phyloP scores from a whole-genome alignment of 1,139 yeast genomes.

The Candida glucosophila region DNA sequence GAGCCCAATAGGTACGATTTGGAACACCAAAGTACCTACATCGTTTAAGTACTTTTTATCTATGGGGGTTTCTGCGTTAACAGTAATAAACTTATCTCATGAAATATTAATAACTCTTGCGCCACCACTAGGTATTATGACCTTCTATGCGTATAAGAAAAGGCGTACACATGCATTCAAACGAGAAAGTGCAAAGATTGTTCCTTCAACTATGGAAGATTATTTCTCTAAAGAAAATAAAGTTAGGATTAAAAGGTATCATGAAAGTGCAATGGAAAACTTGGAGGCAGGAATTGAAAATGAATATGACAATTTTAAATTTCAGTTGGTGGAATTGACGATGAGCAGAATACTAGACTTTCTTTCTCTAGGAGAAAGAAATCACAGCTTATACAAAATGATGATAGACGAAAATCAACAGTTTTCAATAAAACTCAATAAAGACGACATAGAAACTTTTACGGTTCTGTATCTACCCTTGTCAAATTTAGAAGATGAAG shows the following conservation, averaged over 20 bases:
- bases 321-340: slow-evolving; percentile 19
- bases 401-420: slow-evolving; percentile 24
- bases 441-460: slow-evolving; percentile 24
- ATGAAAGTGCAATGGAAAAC: slow-evolving; percentile 23
- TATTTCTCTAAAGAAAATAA: slow-evolving; percentile 6
- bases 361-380: slow-evolving; percentile 4
- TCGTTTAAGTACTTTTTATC: slow-evolving; percentile 22
- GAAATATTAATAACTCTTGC: slow-evolving; percentile 24
- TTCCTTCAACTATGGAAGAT: slow-evolving; percentile 6
- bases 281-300: slow-evolving; percentile 29
- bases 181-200: slow-evolving; percentile 8
- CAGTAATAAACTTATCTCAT: slow-evolving; percentile 31
- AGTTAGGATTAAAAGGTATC: slow-evolving; percentile 22
- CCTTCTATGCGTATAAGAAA: slow-evolving; percentile 16
- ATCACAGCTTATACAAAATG: slow-evolving; percentile 4
- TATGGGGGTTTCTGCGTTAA: slow-evolving; percentile 17
- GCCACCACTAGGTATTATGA: slow-evolving; percentile 26
- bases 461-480: slow-evolving; percentile 9
- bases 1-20: slow-evolving; percentile 15
- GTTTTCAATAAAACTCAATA: slow-evolving; percentile 15
- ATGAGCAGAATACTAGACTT: slow-evolving; percentile 18
- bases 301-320: slow-evolving; percentile 27
- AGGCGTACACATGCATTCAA: slow-evolving; percentile 10
- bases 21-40: slow-evolving; percentile 21
- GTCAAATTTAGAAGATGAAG: slow-evolving; percentile 4